Evolutionary conservation across 495 filamentous ascomycete species (phyloP).

Genomic region (Hyaloscypha finlandica): DNA sequence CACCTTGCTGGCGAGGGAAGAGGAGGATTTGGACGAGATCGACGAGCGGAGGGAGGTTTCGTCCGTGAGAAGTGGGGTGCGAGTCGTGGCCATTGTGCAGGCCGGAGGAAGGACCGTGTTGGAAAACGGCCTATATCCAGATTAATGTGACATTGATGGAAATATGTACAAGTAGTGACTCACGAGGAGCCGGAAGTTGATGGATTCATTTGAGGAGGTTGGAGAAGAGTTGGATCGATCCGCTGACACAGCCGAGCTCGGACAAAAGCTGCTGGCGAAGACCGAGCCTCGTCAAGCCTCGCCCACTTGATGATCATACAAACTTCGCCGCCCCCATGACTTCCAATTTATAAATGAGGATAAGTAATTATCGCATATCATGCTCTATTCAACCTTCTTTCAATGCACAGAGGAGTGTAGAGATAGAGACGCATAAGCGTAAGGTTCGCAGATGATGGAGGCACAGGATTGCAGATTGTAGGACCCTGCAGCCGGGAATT

Average conservation of each 20-base stretch:
- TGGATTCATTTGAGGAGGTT: neutral
- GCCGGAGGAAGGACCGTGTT: neutral
- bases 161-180: neutral
- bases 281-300: neutral
- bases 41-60: conserved; percentile 12
- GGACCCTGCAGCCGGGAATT: no score
- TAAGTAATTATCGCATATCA: no score
- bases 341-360: no score
- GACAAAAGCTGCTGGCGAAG: no score
- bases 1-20: conserved; percentile 11
- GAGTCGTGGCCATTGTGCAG: conserved; percentile 24
- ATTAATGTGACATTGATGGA: conserved; percentile 11
- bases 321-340: no score
- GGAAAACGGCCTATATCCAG: neutral
- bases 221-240: neutral
- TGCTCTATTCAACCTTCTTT: no score
- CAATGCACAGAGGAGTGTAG: no score
- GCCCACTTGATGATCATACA: neutral
- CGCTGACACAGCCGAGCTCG: neutral
- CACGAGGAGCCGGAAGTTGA: neutral
- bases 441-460: no score
- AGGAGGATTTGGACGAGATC: conserved; percentile 18
- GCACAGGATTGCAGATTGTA: no score
- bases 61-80: conserved; percentile 30
- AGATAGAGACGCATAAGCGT: no score